Percentiles rank a stretch among this genome's conserved stretches.
These are phyloP conservation scores for Lithocarpus polystachyus DNA, from an alignment of 306 rosid genomes.

Conservation along the genomic window DNA sequence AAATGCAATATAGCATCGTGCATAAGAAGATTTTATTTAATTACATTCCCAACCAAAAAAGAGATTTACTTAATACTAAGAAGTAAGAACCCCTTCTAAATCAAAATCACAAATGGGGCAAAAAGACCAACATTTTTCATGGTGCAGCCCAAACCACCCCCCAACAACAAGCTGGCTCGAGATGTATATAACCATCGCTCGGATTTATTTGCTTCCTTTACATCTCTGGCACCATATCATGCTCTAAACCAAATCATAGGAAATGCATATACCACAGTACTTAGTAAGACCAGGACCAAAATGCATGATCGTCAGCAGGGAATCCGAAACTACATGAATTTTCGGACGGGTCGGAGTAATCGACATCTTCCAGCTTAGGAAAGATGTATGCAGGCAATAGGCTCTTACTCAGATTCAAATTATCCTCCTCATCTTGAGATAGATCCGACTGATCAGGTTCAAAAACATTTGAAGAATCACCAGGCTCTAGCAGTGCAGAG, in stretches of 20 bases:
- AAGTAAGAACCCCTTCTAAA: neutral
- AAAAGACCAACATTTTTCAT: conserved; percentile 2
- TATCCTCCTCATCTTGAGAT: conserved; percentile 82
- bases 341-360: conserved; percentile 58
- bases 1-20: neutral
- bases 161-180: conserved; percentile 10
- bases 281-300: conserved; percentile 76
- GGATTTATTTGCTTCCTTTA: conserved; percentile 14
- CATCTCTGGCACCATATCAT: conserved; percentile 9
- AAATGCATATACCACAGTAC: neutral
- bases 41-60: conserved; percentile 11
- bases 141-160: conserved; percentile 17
- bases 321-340: conserved; percentile 60
- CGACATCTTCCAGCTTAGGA: conserved; percentile 57
- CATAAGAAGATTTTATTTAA: conserved; percentile 11
- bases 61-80: neutral
- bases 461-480: conserved; percentile 57
- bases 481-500: conserved; percentile 47
- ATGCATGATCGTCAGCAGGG: conserved; percentile 62
- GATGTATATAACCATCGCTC: conserved; percentile 10
- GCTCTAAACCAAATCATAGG: conserved; percentile 22
- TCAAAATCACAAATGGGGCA: conserved; percentile 23
- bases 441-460: conserved; percentile 68
- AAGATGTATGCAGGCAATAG: conserved; percentile 54
- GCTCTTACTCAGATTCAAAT: conserved; percentile 36